These are phyloP conservation scores for Mycena epipterygia DNA, from an alignment of 768 basidiomycete genomes.

Conservation along the genomic window DNA sequence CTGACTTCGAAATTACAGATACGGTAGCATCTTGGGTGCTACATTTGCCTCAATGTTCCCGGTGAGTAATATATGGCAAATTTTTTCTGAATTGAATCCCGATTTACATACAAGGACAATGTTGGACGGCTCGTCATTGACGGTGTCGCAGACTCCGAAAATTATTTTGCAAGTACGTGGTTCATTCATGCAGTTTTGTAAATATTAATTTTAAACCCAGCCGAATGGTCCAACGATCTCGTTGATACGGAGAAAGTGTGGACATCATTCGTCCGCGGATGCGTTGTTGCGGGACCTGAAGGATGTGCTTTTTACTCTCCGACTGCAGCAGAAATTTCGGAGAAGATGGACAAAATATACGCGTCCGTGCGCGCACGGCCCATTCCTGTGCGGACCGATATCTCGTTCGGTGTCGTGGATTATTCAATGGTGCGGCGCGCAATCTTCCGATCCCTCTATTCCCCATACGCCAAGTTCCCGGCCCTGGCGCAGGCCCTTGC, in stretches of 20 bases:
- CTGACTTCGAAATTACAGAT: constrained; percentile 4
- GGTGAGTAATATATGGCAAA: background rate
- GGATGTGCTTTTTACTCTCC: constrained; percentile 56
- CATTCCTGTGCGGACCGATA: constrained; percentile 43
- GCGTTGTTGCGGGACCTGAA: constrained; percentile 52
- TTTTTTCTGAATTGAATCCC: background rate
- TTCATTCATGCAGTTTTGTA: background rate
- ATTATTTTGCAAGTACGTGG: constrained; percentile 26
- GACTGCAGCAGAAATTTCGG: constrained; percentile 46
- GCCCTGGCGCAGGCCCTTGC: constrained; percentile 52
- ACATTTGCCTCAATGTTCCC: constrained; percentile 39
- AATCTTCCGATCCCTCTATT: constrained; percentile 52
- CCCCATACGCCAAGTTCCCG: constrained; percentile 50
- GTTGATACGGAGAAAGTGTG: constrained; percentile 52
- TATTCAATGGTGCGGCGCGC: constrained; percentile 44
- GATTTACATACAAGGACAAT: constrained; percentile 22
- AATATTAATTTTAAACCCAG: background rate
- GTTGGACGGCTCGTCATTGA: constrained; percentile 32
- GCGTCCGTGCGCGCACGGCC: constrained; percentile 48
- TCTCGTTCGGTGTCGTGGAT: constrained; percentile 50
- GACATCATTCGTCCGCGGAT: constrained; percentile 52
- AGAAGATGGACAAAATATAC: constrained; percentile 52
- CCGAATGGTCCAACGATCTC: constrained; percentile 17
- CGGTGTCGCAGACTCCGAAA: constrained; percentile 29
- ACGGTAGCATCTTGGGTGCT: constrained; percentile 32